Evolutionary conservation across 2,329 filamentous ascomycete species (phyloP).

Genomic region (Lizonia empirigonia): DNA sequence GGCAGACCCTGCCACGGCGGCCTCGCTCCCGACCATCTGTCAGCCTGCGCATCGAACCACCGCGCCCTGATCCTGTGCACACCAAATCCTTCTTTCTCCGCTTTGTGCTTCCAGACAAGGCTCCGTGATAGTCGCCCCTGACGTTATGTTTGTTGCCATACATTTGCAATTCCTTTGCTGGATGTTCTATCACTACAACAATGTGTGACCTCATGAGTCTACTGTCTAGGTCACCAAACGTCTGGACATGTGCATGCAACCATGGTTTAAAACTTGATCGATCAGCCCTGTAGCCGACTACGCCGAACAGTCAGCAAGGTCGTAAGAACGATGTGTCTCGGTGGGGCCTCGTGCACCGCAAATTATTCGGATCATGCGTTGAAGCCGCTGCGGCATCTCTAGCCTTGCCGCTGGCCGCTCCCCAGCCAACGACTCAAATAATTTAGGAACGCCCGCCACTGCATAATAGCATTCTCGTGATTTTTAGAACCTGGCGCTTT

Average conservation of each 20-base stretch:
- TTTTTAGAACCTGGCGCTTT: constrained; percentile 1
- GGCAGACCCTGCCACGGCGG: constrained; percentile 32
- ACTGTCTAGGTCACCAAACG: background rate
- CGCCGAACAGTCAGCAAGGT: constrained; percentile 23
- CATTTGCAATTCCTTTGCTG: background rate
- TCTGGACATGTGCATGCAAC: constrained; percentile 1
- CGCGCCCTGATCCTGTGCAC: constrained; percentile 20
- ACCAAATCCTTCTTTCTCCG: constrained; percentile 8
- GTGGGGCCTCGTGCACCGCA: constrained; percentile 23
- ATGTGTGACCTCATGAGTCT: constrained; percentile 6
- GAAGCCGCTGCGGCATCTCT: constrained; percentile 37
- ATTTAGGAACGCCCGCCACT: background rate
- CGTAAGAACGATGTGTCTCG: constrained; percentile 20
- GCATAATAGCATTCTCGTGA: background rate
- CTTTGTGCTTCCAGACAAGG: background rate
- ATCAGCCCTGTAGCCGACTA: constrained; percentile 20
- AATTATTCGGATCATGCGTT: constrained; percentile 19
- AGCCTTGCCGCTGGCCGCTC: constrained; percentile 30
- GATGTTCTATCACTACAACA: background rate
- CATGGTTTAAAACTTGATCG: background rate
- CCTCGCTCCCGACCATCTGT: constrained; percentile 8
- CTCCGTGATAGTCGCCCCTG: constrained; percentile 7
- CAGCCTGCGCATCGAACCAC: constrained; percentile 25
- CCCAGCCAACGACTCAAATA: constrained; percentile 4
- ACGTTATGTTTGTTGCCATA: background rate